A percentile compares a stretch with the other conserved stretches of the same genome.
Evolutionary conservation across 257 asterid species (phyloP).

Genomic region (Agastache rugosa): DNA sequence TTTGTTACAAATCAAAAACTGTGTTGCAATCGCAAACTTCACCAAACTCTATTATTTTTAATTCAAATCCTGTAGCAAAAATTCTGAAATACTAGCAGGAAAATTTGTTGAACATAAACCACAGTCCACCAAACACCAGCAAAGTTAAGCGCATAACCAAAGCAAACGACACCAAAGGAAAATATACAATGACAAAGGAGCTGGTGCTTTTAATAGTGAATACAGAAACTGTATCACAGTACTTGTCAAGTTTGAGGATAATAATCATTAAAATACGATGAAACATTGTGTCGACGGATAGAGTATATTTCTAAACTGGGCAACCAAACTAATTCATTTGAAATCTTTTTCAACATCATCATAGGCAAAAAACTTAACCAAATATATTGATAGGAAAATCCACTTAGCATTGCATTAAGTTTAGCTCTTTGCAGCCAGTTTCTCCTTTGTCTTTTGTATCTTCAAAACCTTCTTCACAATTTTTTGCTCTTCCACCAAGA

Average conservation of each 20-base stretch:
- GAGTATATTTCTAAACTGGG: conserved; percentile 22
- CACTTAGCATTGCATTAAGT: not conserved
- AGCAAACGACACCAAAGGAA: not conserved
- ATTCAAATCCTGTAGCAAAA: not conserved
- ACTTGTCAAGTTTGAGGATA: conserved; percentile 6
- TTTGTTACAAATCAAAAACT: not conserved
- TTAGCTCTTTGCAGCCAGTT: conserved; percentile 57
- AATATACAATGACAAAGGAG: not conserved
- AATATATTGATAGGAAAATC: not conserved
- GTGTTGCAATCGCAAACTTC: not conserved
- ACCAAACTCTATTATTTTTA: not conserved
- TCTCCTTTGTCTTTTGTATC: conserved; percentile 74
- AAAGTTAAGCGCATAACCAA: not conserved
- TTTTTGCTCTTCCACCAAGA: conserved; percentile 79
- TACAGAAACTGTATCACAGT: not conserved
- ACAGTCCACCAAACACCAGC: not conserved
- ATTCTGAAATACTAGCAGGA: not conserved
- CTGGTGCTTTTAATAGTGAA: not conserved
- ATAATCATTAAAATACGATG: not conserved
- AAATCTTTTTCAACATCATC: conserved; percentile 45
- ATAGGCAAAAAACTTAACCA: conserved; percentile 38
- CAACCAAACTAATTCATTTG: conserved; percentile 23
- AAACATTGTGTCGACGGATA: conserved; percentile 7
- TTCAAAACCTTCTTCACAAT: conserved; percentile 77
- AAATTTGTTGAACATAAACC: no score